Evolutionary conservation across 495 filamentous ascomycete genomes (phyloP), one percentile per base, ranked within the genome.

Genomic region (Xylaria venustula): DNA sequence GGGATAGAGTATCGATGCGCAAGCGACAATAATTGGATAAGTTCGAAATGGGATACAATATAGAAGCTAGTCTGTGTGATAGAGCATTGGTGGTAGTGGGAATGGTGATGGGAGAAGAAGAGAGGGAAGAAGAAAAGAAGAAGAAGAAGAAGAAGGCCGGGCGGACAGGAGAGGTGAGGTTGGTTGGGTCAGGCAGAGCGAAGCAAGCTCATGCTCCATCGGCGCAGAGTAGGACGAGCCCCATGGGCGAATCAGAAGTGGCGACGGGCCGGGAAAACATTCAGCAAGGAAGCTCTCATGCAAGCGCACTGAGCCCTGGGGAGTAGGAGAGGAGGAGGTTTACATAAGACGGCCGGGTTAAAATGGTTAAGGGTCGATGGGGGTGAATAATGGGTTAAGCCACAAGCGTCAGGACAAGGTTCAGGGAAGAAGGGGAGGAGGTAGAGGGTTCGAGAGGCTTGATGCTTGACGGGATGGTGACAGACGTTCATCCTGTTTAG

Each of bases 191-290:
- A 41, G 50, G 42, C 15, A 61, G 44, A 34, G 36, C 17, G 36
- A 32, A 26, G 54, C 63, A 66, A 68, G 50, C 64, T 63, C 65
- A 30, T 51, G 57, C 57, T 51, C 57, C 57, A 60, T 64, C 53
- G 42, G 64, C 63, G 51, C 63, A 66, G 63, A 64, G 67, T 66
- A 66, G 63, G 62, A 63, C 22, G n/a, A 59, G 66, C 63, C 61
- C 54, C 52, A 65, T 63, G 37, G 50, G 61, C 71, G 69, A 73
- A 73, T 73, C 71, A 71, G 69, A 63, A 56, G 65, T 54, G 7
- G 44, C 58, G 50, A 55, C 63, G 67, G 67, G 55, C 51, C 71
- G 71, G 71, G 70, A 68, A 71, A 71, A 71, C 68, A 66, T 66
- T 49, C 32, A 55, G 41, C 60, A 66, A 60, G 62, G 62, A 67